Evolutionary conservation across 768 basidiomycete species (phyloP).

Genomic region (Hemileccinum rubropunctum): DNA sequence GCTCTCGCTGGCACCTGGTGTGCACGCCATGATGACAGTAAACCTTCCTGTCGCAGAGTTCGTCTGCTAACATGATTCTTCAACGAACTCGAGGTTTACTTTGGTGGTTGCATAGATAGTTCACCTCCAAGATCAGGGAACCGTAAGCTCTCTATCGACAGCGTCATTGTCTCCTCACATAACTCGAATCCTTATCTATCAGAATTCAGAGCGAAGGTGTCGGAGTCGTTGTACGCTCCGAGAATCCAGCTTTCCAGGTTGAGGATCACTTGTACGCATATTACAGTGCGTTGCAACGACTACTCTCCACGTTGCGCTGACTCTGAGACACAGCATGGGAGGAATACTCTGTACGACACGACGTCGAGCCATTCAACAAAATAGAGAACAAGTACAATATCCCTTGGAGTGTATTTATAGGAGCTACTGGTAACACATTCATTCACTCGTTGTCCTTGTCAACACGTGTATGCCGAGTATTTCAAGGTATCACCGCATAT

Average conservation of each 20-base stretch:
- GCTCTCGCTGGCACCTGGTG: background rate
- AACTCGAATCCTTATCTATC: background rate
- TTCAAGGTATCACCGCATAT: conserved; percentile 26
- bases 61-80: background rate
- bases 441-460: conserved; percentile 10
- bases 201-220: background rate
- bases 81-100: background rate
- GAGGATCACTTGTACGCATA: conserved; percentile 36
- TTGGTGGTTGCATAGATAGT: background rate
- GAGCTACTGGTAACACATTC: conserved; percentile 9
- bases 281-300: background rate
- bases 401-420: conserved; percentile 24
- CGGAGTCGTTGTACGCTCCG: conserved; percentile 43
- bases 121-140: conserved; percentile 6
- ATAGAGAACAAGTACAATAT: conserved; percentile 25
- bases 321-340: conserved; percentile 3
- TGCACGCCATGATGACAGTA: background rate
- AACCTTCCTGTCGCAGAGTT: background rate
- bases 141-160: background rate
- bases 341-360: conserved; percentile 10
- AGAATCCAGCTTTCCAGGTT: conserved; percentile 32
- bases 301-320: conserved; percentile 14
- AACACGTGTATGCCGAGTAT: background rate
- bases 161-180: background rate
- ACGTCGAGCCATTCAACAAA: background rate